These are phyloP conservation scores for Kluyveromyces sp. DNA, from an alignment of 1,139 yeast species.

Conservation along the genomic window DNA sequence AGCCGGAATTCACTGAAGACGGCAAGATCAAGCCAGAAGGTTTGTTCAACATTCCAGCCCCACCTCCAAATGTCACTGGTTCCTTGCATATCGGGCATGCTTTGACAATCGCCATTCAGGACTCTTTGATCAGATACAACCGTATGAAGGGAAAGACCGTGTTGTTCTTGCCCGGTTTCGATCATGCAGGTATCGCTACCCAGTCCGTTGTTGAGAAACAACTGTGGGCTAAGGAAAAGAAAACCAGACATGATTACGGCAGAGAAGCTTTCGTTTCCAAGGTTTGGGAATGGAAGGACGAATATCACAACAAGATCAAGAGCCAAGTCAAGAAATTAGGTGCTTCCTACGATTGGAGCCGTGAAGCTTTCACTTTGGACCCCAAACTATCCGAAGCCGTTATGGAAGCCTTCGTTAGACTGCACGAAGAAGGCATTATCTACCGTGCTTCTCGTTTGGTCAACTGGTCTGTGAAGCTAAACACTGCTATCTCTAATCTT, in stretches of 20 bases:
- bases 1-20: conserved; percentile 72
- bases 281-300: conserved; percentile 99
- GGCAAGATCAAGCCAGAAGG: conserved; percentile 82
- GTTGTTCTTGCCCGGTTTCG: conserved; percentile 91
- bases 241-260: conserved; percentile 92
- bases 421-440: conserved; percentile 92
- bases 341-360: conserved; percentile 93
- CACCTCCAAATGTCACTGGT: conserved; percentile 99
- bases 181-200: conserved; percentile 98
- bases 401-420: conserved; percentile 79
- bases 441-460: conserved; percentile 91
- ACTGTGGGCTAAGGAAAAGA: conserved; percentile 79
- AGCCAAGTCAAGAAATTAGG: conserved; percentile 80
- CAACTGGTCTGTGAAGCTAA: conserved; percentile 92
- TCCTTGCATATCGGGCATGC: conserved; percentile 99
- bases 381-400: conserved; percentile 77
- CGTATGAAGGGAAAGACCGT: conserved; percentile 98
- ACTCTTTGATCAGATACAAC: conserved; percentile 83
- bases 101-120: conserved; percentile 90
- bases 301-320: conserved; percentile 80
- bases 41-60: conserved; percentile 84
- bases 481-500: conserved; percentile 91
- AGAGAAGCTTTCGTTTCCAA: conserved; percentile 81
- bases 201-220: conserved; percentile 98
- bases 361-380: conserved; percentile 89